These are phyloP conservation scores for Tricholoma hemisulphureum DNA, from an alignment of 768 basidiomycete genomes.

Conservation along the genomic window DNA sequence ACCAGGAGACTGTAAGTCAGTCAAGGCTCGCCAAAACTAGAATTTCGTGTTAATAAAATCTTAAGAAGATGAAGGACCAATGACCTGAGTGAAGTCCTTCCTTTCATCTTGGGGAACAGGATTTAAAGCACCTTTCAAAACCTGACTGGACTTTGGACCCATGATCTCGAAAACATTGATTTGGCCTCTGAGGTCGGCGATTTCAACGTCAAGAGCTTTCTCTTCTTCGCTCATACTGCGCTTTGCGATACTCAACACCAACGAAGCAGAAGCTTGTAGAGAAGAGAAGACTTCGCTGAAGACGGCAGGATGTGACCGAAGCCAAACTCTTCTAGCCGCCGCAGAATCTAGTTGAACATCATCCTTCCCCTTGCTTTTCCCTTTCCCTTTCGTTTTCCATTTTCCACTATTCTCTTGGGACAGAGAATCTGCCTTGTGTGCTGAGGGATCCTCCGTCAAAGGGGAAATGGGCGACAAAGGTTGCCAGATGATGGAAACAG, in stretches of 20 bases:
- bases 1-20: conserved; percentile 59
- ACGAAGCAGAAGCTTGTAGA: conserved; percentile 51
- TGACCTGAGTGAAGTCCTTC: conserved; percentile 59
- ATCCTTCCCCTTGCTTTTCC: conserved; percentile 32
- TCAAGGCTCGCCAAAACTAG: conserved; percentile 70
- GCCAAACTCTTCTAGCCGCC: conserved; percentile 57
- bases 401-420: conserved; percentile 8
- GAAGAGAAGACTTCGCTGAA: conserved; percentile 55
- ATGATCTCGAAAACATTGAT: conserved; percentile 86
- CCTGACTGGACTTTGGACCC: conserved; percentile 80
- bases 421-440: conserved; percentile 1
- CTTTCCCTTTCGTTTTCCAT: conserved; percentile 26
- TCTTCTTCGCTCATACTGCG: conserved; percentile 17
- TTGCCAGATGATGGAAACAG: conserved; percentile 74
- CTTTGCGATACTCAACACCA: conserved; percentile 40
- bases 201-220: conserved; percentile 48
- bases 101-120: conserved; percentile 48
- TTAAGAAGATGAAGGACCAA: neutral
- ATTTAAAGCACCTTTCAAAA: conserved; percentile 62
- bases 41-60: neutral
- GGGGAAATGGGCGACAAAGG: conserved; percentile 27
- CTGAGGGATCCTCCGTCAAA: conserved; percentile 2
- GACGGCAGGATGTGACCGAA: conserved; percentile 76
- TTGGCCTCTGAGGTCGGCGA: conserved; percentile 68
- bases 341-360: conserved; percentile 16